phyloP scores from a whole-genome alignment of 2,329 filamentous ascomycete species.

The Ascosphaera aggregata region DNA sequence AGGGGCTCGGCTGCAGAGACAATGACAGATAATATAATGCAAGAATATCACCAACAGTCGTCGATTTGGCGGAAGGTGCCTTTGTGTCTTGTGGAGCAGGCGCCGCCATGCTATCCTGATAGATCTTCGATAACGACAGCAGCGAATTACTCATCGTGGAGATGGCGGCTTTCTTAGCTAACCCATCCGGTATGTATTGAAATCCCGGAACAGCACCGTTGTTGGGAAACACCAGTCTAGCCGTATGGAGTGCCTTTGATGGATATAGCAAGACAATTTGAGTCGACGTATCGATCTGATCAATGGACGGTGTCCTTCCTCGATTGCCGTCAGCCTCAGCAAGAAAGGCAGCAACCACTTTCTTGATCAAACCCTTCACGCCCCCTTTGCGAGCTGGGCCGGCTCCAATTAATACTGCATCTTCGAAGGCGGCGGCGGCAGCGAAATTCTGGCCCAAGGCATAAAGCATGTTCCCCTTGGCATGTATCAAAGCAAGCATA shows the following conservation, averaged over 20 bases:
- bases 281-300: slow-evolving; percentile 15
- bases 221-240: slow-evolving; percentile 56
- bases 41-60: slow-evolving; percentile 71
- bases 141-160: slow-evolving; percentile 92
- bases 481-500: slow-evolving; percentile 81
- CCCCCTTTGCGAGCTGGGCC: slow-evolving; percentile 40
- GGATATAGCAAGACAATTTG: slow-evolving; percentile 61
- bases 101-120: slow-evolving; percentile 83
- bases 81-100: slow-evolving; percentile 22
- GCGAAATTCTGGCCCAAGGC: slow-evolving; percentile 56
- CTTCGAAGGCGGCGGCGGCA: slow-evolving; percentile 79
- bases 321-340: slow-evolving; percentile 13
- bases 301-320: slow-evolving; percentile 4
- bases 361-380: slow-evolving; percentile 55
- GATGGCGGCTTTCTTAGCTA: slow-evolving; percentile 54
- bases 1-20: slow-evolving; percentile 84
- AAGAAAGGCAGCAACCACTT: slow-evolving; percentile 48
- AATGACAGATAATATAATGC: slow-evolving; percentile 89
- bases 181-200: slow-evolving; percentile 42
- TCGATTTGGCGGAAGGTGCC: slow-evolving; percentile 32
- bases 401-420: slow-evolving; percentile 73
- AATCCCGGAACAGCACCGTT: slow-evolving; percentile 63
- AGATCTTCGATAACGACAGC: slow-evolving; percentile 87
- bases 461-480: slow-evolving; percentile 97
- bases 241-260: slow-evolving; percentile 60